These are phyloP conservation scores for Pythium periplocum DNA, from an alignment of 352 stramenopile species.

Conservation along the genomic window DNA sequence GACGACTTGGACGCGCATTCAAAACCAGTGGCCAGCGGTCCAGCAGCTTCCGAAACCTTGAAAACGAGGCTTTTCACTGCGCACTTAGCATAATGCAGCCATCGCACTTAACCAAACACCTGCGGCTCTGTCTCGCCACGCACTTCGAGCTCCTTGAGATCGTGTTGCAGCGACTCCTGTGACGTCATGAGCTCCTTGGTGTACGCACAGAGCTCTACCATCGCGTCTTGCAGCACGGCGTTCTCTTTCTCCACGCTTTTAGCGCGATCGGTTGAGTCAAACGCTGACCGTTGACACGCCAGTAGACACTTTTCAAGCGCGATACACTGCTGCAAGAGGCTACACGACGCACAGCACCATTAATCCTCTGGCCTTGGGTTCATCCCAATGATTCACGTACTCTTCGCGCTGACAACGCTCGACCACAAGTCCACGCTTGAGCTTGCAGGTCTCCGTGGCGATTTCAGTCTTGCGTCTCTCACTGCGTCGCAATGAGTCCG, in stretches of 20 bases:
- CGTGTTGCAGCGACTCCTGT: conserved; percentile 35
- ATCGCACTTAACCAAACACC: conserved; percentile 40
- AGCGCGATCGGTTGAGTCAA: conserved; percentile 27
- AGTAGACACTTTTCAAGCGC: conserved; percentile 48
- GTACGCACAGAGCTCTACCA: conserved; percentile 49
- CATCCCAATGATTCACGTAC: conserved; percentile 18
- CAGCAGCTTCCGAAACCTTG: conserved; percentile 1
- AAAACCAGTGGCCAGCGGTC: conserved; percentile 13
- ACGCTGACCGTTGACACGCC: conserved; percentile 28
- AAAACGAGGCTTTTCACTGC: conserved; percentile 4
- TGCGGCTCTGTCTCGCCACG: conserved; percentile 23
- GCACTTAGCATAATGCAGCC: conserved; percentile 9
- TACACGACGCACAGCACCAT: conserved; percentile 5
- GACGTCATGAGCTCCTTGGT: conserved; percentile 38
- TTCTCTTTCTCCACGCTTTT: conserved; percentile 47
- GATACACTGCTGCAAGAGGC: conserved; percentile 41
- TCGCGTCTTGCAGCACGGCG: conserved; percentile 33
- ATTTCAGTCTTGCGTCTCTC: conserved; percentile 16
- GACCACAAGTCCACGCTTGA: conserved; percentile 52
- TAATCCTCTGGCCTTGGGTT: not conserved
- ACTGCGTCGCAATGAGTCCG: conserved; percentile 23
- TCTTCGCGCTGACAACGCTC: conserved; percentile 52
- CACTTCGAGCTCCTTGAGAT: conserved; percentile 52
- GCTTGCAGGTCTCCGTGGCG: conserved; percentile 18
- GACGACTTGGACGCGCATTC: not conserved